Base-by-base conservation (phyloP, 306 rosid genomes). In the Sindora glabra region DNA sequence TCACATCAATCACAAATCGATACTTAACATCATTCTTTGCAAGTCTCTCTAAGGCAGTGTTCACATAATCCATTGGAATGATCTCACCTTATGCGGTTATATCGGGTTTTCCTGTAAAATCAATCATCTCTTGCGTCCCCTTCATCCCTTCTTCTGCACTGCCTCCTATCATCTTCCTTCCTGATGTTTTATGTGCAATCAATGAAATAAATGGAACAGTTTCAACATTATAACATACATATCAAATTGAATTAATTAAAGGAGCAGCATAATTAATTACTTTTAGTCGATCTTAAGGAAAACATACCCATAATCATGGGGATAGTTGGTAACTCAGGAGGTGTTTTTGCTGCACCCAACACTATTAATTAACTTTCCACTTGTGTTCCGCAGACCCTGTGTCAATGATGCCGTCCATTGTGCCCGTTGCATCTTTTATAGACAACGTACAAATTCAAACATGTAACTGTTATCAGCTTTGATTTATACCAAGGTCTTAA, bases 1-100 rank as follows among this genome's bases (percentile, higher is more conserved):
- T 72, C 1, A 69, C 33, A 21, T 75, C 80, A 2, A 75, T 58
- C 8, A 75, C 80, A 27, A 69, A 75, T 9, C 72, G 75, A 17
- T 75, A 69, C 42, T 24, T 57, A 3, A 75, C 53, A 46, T 73
- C 68, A 1, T 2, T 13, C 4, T 65, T 57, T 21, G 19, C 50
- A 29, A 72, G 67, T 7, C 72, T 30, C 19, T 57, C 56, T n/a
- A 72, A 3, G 3, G 67, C 68, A 13, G 56, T 42, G 15, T 65
- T 65, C 23, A 66, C 39, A 40, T 59, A 66, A 2, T 59, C 69
- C 1, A 73, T 73, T 3, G 78, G 52, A 19, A 73, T 27, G 12
- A 73, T 64, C 23, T 66, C 69, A 1, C 59, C 24, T 1, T 72
- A 71, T 3, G 62, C 67, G 1, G 12, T 39, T 17, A 72, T 41